Conservation (phyloP, 495 filamentous ascomycete genomes). For the Aspergillus incahuasiensis region DNA sequence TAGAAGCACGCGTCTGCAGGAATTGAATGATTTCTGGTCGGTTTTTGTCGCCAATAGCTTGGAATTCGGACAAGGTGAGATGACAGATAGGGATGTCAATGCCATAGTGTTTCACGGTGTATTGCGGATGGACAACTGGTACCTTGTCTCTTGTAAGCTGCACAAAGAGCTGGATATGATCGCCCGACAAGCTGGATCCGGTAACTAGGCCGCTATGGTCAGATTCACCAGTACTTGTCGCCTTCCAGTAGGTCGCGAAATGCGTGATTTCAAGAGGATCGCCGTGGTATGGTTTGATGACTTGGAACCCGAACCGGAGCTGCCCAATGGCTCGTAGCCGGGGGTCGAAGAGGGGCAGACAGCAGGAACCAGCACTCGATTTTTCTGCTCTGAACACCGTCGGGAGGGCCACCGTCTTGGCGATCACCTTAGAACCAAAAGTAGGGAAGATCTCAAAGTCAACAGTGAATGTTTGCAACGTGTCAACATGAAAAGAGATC, state of each 20-base stretch:
- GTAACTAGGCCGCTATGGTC: slow-evolving; percentile 84
- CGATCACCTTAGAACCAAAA: slow-evolving; percentile 94
- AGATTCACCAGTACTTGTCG: slow-evolving; percentile 82
- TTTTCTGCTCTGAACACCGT: slow-evolving; percentile 69
- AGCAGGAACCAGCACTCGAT: slow-evolving; percentile 75
- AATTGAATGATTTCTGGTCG: slow-evolving; percentile 39
- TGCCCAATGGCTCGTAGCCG: slow-evolving; percentile 91
- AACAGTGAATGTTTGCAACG: slow-evolving; percentile 82
- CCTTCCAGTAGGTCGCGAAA: slow-evolving; percentile 99
- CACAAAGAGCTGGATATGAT: slow-evolving; percentile 86
- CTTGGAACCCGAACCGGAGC: slow-evolving; percentile 87
- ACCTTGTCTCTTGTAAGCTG: slow-evolving; percentile 84
- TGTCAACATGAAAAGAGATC: slow-evolving; percentile 94
- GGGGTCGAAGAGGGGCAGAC: slow-evolving; percentile 86
- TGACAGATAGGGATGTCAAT: slow-evolving; percentile 75
- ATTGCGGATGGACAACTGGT: slow-evolving; percentile 79
- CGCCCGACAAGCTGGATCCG: slow-evolving; percentile 88
- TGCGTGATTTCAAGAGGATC: slow-evolving; percentile 92
- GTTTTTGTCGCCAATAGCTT: slow-evolving; percentile 54
- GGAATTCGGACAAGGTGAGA: slow-evolving; percentile 70
- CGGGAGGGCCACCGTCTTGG: slow-evolving; percentile 86
- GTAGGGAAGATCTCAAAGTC: slow-evolving; percentile 98
- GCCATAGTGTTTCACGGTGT: slow-evolving; percentile 73
- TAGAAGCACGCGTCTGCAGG: slow-evolving; percentile 39
- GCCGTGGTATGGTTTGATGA: slow-evolving; percentile 95